Base-by-base conservation (phyloP, 75 land plant species). In the Selaginella tamariscina region DNA sequence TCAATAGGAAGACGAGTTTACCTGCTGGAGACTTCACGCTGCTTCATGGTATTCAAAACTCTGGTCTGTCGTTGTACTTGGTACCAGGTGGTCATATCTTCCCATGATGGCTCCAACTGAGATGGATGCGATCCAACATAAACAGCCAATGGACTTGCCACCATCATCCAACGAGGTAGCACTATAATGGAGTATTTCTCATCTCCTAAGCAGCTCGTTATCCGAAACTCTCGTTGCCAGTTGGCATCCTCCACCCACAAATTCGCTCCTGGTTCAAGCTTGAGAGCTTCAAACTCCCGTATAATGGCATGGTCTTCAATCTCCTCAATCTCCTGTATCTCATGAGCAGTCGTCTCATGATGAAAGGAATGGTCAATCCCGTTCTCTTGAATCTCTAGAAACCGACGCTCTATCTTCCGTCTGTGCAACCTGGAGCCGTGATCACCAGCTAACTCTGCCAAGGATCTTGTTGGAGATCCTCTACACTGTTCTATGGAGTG, bases 81-180 rank as follows among this genome's bases (percentile, higher is more conserved):
- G 59, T 87, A 87, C 92, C 92, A 88, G 31, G 84, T 73, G 54
- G 80, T 85, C 92, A 88, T 88, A 60, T 88, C 92, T 59, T 88
- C 92, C 88, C 88, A 85, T 2, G 86, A 81, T 20, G 85, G 83
- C 72, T 84, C 87, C 29, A 87, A 76, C 54, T 79, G 75, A n/a
- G 90, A 84, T 26, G 88, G 86, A 77, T 83, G 85, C 23, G 88
- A 78, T 64, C 88, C 92, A 0, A 85, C 82, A 75, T 83, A 79
- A 22, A 88, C 73, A 49, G 82, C 69, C 68, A 88, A 44, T 26
- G 72, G 68, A n/a, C 66, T 79, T 78, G 30, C 57, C 68, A 0
- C 77, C 80, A 32, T 75, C 65, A 27, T 85, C 88, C 29, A 85
- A 54, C 32, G 81, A 74, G 55, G 74, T 55, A 1, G 82, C 85